phyloP scores from a whole-genome alignment of 108 stramenopile species.

The Cyclotella cryptica region DNA sequence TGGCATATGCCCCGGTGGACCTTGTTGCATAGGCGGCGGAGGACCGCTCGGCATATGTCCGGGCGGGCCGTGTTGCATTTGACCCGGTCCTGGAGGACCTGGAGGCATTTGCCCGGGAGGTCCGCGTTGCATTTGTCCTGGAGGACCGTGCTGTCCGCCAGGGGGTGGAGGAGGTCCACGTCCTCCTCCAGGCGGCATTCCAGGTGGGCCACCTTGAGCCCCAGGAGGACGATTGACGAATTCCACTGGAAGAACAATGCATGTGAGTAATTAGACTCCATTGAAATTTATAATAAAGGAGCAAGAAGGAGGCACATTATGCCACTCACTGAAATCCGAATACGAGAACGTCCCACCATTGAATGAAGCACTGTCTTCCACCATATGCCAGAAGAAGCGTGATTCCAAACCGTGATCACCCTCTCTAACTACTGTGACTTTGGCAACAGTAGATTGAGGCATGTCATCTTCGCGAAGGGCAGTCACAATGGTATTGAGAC shows the following conservation, averaged over 20 bases:
- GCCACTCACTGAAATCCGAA: conserved; percentile 68
- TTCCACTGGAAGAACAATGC: too few species aligned
- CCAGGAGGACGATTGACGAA: conserved; percentile 17
- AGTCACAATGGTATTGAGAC: conserved; percentile 80
- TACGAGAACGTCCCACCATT: conserved; percentile 93
- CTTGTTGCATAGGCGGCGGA: neutral
- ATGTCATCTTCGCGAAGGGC: conserved; percentile 83
- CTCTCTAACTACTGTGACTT: conserved; percentile 89
- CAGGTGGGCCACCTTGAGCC: conserved; percentile 13
- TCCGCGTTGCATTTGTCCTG: conserved; percentile 1
- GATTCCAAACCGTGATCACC: conserved; percentile 88
- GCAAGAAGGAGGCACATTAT: neutral
- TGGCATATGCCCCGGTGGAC: neutral
- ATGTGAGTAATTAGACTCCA: too few species aligned
- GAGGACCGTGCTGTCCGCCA: neutral
- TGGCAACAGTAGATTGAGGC: conserved; percentile 63
- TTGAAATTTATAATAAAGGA: neutral
- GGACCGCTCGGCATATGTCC: conserved; percentile 1
- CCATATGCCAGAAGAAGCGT: conserved; percentile 94
- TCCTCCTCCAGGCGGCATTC: conserved; percentile 6
- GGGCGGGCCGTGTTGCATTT: conserved; percentile 12
- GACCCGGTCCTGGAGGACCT: neutral
- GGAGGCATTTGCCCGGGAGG: conserved; percentile 3
- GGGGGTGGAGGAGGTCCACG: conserved; percentile 5
- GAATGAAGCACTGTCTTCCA: conserved; percentile 96